A percentile compares a stretch with the other conserved stretches of the same genome.
These are phyloP conservation scores for Boletus subcaerulescens DNA, from an alignment of 768 basidiomycete genomes.

Conservation along the genomic window DNA sequence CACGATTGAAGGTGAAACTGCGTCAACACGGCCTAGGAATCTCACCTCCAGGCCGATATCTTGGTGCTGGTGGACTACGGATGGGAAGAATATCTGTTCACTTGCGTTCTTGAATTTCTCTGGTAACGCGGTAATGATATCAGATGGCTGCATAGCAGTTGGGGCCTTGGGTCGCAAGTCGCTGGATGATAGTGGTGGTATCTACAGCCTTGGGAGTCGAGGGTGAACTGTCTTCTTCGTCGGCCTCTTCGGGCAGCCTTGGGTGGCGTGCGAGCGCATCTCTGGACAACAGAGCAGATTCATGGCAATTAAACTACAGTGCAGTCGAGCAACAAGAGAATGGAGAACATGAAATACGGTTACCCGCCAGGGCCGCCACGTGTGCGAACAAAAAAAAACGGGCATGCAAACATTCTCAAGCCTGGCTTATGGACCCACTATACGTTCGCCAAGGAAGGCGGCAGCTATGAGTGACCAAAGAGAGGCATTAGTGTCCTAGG, in stretches of 20 bases:
- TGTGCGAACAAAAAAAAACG: too few species aligned
- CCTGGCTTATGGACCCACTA: conserved; percentile 61
- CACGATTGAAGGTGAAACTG: not conserved
- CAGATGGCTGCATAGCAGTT: conserved; percentile 28
- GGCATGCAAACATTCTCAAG: conserved; percentile 35
- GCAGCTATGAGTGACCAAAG: conserved; percentile 81
- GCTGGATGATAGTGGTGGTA: not conserved
- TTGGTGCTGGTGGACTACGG: conserved; percentile 54
- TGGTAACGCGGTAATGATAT: conserved; percentile 56
- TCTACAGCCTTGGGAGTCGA: not conserved
- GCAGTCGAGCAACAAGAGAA: not conserved
- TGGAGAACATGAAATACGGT: too few species aligned
- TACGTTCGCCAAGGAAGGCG: too few species aligned
- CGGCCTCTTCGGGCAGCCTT: too few species aligned
- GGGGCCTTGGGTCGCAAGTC: too few species aligned
- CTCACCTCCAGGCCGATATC: conserved; percentile 67
- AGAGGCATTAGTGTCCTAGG: conserved; percentile 81
- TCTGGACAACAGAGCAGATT: not conserved
- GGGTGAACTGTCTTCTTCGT: too few species aligned
- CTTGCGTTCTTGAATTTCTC: conserved; percentile 59
- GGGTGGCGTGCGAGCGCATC: conserved; percentile 11
- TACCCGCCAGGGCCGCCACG: too few species aligned
- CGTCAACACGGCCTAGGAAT: not conserved
- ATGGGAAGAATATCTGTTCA: conserved; percentile 78
- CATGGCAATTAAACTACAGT: conserved; percentile 2